These are phyloP conservation scores for Tulasnella sp. DNA, from an alignment of 768 basidiomycete species.

Conservation along the genomic window DNA sequence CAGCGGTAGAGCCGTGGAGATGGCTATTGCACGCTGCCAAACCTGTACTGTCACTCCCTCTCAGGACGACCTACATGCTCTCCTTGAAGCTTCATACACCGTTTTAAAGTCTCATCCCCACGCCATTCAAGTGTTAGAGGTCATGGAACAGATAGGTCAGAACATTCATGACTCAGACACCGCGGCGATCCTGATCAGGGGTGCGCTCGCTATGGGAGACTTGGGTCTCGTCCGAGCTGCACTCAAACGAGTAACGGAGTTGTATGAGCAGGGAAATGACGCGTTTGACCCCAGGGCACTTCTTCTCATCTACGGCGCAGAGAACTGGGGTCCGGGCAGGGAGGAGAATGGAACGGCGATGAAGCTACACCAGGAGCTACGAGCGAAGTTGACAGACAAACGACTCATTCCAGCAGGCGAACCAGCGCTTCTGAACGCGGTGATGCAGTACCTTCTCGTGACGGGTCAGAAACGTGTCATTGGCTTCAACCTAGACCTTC, in stretches of 20 bases:
- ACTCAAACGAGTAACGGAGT: background rate
- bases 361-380: background rate
- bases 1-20: background rate
- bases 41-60: background rate
- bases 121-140: background rate
- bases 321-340: background rate
- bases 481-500: background rate
- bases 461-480: background rate
- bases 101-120: background rate
- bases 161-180: background rate
- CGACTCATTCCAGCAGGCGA: background rate
- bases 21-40: background rate
- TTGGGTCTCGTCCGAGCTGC: background rate
- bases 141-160: background rate
- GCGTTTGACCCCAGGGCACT: background rate
- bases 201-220: background rate
- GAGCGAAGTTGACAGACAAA: background rate
- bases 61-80: background rate
- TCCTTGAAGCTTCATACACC: background rate
- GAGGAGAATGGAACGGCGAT: background rate
- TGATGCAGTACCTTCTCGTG: background rate
- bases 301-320: slow-evolving; percentile 4
- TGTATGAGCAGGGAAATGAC: background rate
- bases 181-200: background rate
- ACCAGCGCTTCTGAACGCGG: background rate